These are phyloP conservation scores for Macrophomina pseudophaseolina DNA, from an alignment of 2,329 filamentous ascomycete species.

Conservation along the genomic window DNA sequence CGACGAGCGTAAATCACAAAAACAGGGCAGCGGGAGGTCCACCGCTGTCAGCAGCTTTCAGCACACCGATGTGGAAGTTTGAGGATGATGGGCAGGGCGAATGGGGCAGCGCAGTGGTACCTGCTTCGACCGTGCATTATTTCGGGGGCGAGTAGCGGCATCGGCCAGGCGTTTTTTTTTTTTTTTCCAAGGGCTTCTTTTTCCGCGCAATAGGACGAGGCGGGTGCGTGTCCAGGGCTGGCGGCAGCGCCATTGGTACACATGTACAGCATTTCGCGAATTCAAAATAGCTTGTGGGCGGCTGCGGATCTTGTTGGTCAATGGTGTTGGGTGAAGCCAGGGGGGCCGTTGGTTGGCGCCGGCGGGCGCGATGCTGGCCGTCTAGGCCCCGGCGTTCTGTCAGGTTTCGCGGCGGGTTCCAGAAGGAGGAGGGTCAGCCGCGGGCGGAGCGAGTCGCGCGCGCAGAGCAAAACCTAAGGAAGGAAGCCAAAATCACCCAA, in stretches of 20 bases:
- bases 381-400: not conserved
- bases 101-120: conserved; percentile 21
- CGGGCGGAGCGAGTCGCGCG: conserved; percentile 12
- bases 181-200: not conserved
- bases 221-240: not conserved
- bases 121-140: conserved; percentile 24
- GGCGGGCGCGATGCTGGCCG: not conserved
- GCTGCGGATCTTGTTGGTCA: not conserved
- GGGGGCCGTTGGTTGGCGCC: conserved; percentile 7
- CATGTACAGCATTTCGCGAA: not conserved
- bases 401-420: conserved; percentile 17
- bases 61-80: conserved; percentile 22
- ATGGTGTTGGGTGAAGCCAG: not conserved
- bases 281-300: not conserved
- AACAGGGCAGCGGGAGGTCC: conserved; percentile 7
- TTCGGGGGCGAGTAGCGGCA: conserved; percentile 23
- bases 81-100: conserved; percentile 22
- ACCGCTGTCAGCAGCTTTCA: conserved; percentile 9
- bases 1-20: conserved; percentile 7
- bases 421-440: conserved; percentile 21
- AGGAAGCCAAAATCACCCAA: conserved; percentile 1
- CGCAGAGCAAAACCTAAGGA: not conserved
- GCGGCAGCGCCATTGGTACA: not conserved
- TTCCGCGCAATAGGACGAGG: not conserved
- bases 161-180: conserved; percentile 7